Evolutionary conservation across 192 early-diverging fungal genomes (phyloP).

Genomic region (Podila horticola): DNA sequence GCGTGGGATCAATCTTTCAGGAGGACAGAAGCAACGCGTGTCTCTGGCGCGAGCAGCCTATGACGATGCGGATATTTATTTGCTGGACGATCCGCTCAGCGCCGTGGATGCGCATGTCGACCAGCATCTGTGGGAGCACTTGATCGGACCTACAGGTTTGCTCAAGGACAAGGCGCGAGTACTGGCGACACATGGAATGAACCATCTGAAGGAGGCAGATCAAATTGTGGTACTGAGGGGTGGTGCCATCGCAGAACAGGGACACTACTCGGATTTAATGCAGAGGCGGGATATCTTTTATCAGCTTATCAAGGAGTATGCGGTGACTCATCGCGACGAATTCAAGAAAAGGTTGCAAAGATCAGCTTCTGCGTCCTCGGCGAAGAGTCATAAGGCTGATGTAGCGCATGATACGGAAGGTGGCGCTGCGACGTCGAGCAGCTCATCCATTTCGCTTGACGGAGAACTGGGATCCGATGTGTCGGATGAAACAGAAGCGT

Average conservation of each 20-base stretch:
- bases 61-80: conserved; percentile 70
- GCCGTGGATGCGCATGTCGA: conserved; percentile 63
- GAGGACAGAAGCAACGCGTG: conserved; percentile 81
- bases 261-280: conserved; percentile 62
- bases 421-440: conserved; percentile 16
- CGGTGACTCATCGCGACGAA: conserved; percentile 29
- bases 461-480: too few relatives aligned
- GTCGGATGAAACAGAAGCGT: conserved; percentile 5
- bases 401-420: not conserved
- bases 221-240: conserved; percentile 55
- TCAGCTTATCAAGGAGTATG: conserved; percentile 46
- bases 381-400: not conserved
- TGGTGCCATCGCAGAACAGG: conserved; percentile 61
- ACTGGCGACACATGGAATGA: conserved; percentile 62
- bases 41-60: conserved; percentile 84
- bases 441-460: not conserved
- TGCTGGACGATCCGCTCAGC: conserved; percentile 88
- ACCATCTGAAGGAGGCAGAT: conserved; percentile 57
- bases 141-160: conserved; percentile 32
- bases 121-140: conserved; percentile 56
- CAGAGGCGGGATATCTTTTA: conserved; percentile 41
- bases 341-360: too few relatives aligned
- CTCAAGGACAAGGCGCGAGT: conserved; percentile 66
- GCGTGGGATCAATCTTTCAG: conserved; percentile 70
- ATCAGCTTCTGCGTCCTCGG: too few relatives aligned